Percentiles rank a stretch among this genome's conserved stretches.
Conservation (phyloP, 2,329 filamentous ascomycete species). For the Talaromyces rugulosus region DNA sequence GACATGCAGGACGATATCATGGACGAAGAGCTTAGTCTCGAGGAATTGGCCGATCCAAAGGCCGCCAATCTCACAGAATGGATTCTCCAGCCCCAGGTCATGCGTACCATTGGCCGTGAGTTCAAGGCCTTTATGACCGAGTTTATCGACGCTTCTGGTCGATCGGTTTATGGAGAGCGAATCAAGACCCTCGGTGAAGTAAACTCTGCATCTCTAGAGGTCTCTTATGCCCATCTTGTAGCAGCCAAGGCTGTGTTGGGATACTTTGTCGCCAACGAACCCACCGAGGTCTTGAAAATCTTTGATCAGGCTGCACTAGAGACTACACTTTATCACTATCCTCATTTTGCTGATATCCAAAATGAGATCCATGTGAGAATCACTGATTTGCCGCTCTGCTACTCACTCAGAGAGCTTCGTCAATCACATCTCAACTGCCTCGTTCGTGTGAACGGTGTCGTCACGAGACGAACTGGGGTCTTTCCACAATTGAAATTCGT, state of each 20-base stretch:
- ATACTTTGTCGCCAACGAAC: slow-evolving; percentile 93
- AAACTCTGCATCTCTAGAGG: slow-evolving; percentile 92
- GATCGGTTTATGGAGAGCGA: slow-evolving; percentile 89
- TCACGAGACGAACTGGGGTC: slow-evolving; percentile 88
- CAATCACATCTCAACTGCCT: slow-evolving; percentile 95
- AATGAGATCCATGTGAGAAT: slow-evolving; percentile 97
- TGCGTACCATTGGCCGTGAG: slow-evolving; percentile 88
- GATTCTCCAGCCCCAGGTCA: slow-evolving; percentile 85
- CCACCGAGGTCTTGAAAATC: slow-evolving; percentile 89
- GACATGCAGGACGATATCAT: slow-evolving; percentile 90
- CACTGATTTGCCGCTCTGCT: slow-evolving; percentile 87
- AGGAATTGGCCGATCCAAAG: slow-evolving; percentile 89
- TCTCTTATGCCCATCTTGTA: slow-evolving; percentile 89
- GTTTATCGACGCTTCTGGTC: slow-evolving; percentile 83
- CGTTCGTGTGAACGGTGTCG: slow-evolving; percentile 89
- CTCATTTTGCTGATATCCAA: slow-evolving; percentile 95
- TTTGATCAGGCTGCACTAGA: slow-evolving; percentile 98
- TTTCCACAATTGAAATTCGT: slow-evolving; percentile 98
- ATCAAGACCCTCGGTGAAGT: slow-evolving; percentile 95
- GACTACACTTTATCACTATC: slow-evolving; percentile 90
- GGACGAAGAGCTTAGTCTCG: slow-evolving; percentile 89
- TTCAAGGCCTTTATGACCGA: slow-evolving; percentile 98
- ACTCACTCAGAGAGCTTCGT: slow-evolving; percentile 89
- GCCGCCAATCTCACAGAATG: slow-evolving; percentile 90
- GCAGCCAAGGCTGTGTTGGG: slow-evolving; percentile 89